Evolutionary conservation across 129 eudicot genomes (phyloP).

Genomic region (Helichrysum umbraculigerum): DNA sequence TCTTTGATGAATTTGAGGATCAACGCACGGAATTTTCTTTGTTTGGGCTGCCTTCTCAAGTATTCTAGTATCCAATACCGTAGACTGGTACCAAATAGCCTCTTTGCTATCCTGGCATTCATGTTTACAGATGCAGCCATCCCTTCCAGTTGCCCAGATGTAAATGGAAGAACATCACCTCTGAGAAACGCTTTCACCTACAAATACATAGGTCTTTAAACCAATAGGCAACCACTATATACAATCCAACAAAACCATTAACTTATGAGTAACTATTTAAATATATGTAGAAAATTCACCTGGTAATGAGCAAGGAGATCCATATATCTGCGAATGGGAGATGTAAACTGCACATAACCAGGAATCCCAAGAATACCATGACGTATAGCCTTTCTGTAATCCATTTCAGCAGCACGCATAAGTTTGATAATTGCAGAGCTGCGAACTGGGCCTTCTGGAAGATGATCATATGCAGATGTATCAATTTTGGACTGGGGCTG

Average conservation of each 20-base stretch:
- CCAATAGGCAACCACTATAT: background rate
- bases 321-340: conserved; percentile 97
- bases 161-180: conserved; percentile 76
- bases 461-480: conserved; percentile 73
- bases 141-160: conserved; percentile 87
- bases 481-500: conserved; percentile 87
- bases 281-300: conserved; percentile 30
- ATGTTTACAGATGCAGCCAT: conserved; percentile 70
- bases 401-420: conserved; percentile 97
- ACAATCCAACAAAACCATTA: background rate
- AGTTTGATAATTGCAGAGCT: conserved; percentile 71
- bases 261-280: background rate
- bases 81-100: conserved; percentile 61
- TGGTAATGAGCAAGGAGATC: conserved; percentile 99
- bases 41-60: conserved; percentile 85
- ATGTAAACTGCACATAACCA: conserved; percentile 97
- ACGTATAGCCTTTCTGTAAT: conserved; percentile 83
- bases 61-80: conserved; percentile 91
- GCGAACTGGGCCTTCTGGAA: conserved; percentile 96
- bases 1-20: conserved; percentile 87
- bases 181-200: conserved; percentile 94
- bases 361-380: conserved; percentile 94
- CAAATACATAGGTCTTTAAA: conserved; percentile 14
- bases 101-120: conserved; percentile 62
- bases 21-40: conserved; percentile 67